Evolutionary conservation across 2,329 filamentous ascomycete genomes (phyloP), one percentile per base, ranked within the genome.

Genomic region (Xylariaceae sp.): DNA sequence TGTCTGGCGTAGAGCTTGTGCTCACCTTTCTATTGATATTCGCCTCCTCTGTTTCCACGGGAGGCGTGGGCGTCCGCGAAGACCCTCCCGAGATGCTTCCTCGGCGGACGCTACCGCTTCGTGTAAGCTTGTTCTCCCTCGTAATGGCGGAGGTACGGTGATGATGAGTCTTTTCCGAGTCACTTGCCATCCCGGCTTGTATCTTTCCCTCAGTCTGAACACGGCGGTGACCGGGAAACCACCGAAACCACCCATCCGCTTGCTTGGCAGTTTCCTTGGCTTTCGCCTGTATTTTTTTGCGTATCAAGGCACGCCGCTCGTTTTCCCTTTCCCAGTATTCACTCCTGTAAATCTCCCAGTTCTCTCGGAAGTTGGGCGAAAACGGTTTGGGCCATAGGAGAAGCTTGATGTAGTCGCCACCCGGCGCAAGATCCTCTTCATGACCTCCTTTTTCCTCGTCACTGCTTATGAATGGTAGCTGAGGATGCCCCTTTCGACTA

Each of bases 261-360:
- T 86, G 79, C 68, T 84, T 85, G 10, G 88, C 86, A 45, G 90
- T 76, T 62, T 88, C 85, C 15, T 82, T 80, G 67, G 92, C 87
- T 37, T 84, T 82, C 55, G 85, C 82, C 63, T 86, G 83, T 53
- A 96, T 77, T 70, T 89, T 89, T 49, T 81, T 71, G 48, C 90
- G 82, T 23, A 97, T 78, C 59, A 89, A 77, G 2, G 88, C 83
- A 10, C 94, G 86, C 1, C 93, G 87, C 73, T 96, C 91, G 71
- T 99, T 99, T 73, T 99, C 94, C 62, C 87, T 87, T 68, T 97
- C 93, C 94, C 94, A 99, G 75, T 97, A 99, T 62, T 97, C 92
- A 39, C 88, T 87, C 56, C 94, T 84, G 74, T 95, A 99, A 13
- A 93, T 81, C 71, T 99, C 94, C 94, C 94, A 99, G 65, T 96